phyloP scores from a whole-genome alignment of 208 protist genomes.

The Acanthamoeba castellanii region DNA sequence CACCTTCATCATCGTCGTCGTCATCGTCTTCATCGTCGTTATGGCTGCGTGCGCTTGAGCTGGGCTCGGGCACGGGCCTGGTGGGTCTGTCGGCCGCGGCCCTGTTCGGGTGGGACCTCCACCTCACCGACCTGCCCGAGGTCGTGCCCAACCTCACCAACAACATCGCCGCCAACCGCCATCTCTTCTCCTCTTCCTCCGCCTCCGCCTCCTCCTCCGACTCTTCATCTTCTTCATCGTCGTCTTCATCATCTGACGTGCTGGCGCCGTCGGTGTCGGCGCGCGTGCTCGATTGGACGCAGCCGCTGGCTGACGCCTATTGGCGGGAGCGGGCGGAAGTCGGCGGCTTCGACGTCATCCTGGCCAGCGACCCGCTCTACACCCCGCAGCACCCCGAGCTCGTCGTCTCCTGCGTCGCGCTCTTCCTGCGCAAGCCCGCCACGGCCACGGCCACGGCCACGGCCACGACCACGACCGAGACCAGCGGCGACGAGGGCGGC shows the following conservation, averaged over 20 bases:
- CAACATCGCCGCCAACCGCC: conserved; percentile 17
- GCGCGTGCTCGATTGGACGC: conserved; percentile 6
- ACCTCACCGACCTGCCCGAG: conserved; percentile 22
- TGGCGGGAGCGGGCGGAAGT: background rate
- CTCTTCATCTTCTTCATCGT: background rate
- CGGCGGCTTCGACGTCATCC: background rate
- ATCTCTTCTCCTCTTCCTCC: background rate
- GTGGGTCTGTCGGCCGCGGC: background rate
- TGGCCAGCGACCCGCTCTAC: conserved; percentile 29
- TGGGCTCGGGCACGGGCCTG: conserved; percentile 8
- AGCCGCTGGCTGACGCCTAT: background rate
- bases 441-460: too few relatives aligned
- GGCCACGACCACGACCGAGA: background rate
- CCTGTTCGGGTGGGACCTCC: background rate
- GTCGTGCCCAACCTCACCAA: background rate
- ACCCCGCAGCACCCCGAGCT: conserved; percentile 14
- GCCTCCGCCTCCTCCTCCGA: background rate
- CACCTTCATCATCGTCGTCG: too few relatives aligned
- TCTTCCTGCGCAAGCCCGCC: conserved; percentile 8
- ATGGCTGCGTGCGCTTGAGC: background rate
- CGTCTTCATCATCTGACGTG: background rate
- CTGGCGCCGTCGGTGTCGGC: background rate
- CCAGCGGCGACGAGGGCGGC: background rate
- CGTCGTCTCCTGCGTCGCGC: background rate
- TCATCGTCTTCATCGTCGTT: background rate